Evolutionary conservation across 345 rosid species (phyloP), one percentile per base, ranked within the genome.

Genomic region (Jatropha curcas): DNA sequence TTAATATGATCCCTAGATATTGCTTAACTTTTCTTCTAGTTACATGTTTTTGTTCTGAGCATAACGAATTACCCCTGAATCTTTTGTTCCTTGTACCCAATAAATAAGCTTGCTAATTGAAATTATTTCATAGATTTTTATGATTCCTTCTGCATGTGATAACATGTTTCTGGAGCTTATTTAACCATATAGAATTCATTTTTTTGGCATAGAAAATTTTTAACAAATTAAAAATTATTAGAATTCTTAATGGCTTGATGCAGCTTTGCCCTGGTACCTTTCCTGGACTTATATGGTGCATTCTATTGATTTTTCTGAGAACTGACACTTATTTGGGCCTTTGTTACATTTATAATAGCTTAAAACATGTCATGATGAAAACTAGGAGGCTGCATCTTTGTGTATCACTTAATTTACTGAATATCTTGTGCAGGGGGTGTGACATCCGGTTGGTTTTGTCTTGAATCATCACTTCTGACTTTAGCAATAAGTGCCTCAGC

Each of bases 401-500:
- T 67, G 57, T 27, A 53, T 20, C 22, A 22, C 52, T n/a, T 70
- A 24, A 69, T 37, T 10, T 43, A 22, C 31, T 43, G 17, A 34
- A 33, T 56, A 24, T 28, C 61, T 11, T 52, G 56, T 60, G 74
- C 87, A 94, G 97, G 92, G 94, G 97, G 93, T n/a, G 33, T 91
- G 76, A 81, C 96, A 14, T 84, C 93, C 17, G 82, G 92, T 51
- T 93, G 97, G 97, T 93, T 94, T 83, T 88, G 89, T 75, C 13
- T 85, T 11, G 96, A 94, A 82, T 88, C 97, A 41, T 75, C 94
- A 7, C 62, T 88, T 53, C 82, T 90, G 65, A 88, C 96, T 16
- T 72, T 91, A 14, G 97, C 96, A 63, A 95, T 91, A 39, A 89
- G 82, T 71, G 96, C 92, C 33, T 76, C 93, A 1, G 96, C 98